Conservation (phyloP, 345 rosid species). For the Corchorus olitorius region DNA sequence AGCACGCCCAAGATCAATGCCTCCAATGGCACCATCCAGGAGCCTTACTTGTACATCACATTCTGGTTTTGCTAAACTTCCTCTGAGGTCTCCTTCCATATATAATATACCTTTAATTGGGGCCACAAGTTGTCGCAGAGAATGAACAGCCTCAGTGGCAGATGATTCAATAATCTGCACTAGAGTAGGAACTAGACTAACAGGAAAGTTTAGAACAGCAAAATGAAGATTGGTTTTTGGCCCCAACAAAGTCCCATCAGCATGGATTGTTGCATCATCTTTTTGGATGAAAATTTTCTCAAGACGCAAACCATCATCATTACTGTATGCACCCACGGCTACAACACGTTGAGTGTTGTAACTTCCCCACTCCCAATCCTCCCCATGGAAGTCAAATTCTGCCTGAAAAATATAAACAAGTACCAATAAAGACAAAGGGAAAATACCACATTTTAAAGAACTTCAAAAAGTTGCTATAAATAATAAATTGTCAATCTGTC, state of each 20-base stretch:
- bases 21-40: constrained; percentile 91
- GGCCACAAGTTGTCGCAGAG: constrained; percentile 78
- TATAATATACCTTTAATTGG: constrained; percentile 91
- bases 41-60: constrained; percentile 97
- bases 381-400: constrained; percentile 95
- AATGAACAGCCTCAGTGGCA: constrained; percentile 75
- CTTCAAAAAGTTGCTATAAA: constrained; percentile 9
- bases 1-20: constrained; percentile 96
- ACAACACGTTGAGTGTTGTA: constrained; percentile 87
- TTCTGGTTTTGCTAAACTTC: constrained; percentile 91
- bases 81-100: constrained; percentile 99
- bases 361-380: constrained; percentile 99
- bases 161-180: constrained; percentile 93
- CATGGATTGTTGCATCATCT: constrained; percentile 95
- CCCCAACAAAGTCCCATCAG: constrained; percentile 91
- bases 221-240: constrained; percentile 95
- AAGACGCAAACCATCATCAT: constrained; percentile 91
- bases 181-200: constrained; percentile 89
- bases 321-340: constrained; percentile 93
- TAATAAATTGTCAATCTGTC: constrained; percentile 4
- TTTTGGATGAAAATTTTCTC: constrained; percentile 90
- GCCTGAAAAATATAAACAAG: constrained; percentile 55
- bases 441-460: background rate
- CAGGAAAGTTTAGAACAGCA: constrained; percentile 95
- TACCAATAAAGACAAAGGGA: constrained; percentile 10